phyloP scores from a whole-genome alignment of 2,329 filamentous ascomycete species.

The Zymoseptoria pseudotritici region DNA sequence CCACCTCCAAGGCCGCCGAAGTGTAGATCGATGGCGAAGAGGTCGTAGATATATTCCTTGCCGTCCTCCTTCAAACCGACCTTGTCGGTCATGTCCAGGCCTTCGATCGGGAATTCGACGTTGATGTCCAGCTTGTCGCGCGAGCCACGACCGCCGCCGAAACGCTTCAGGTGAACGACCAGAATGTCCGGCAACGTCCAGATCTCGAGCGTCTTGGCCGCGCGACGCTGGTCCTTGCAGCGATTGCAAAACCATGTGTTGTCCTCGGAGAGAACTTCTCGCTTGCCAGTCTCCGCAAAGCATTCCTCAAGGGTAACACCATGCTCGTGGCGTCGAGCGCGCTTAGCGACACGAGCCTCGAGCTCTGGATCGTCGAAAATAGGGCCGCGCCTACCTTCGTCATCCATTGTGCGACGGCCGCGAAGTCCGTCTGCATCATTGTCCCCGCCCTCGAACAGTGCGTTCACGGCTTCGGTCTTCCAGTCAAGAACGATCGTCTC shows the following conservation, averaged over 20 bases:
- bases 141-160: slow-evolving; percentile 74
- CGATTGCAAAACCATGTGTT: slow-evolving; percentile 97
- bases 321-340: slow-evolving; percentile 59
- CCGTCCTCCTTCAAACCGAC: slow-evolving; percentile 74
- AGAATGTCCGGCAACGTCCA: slow-evolving; percentile 96
- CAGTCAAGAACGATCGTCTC: slow-evolving; percentile 88
- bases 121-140: slow-evolving; percentile 86
- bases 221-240: slow-evolving; percentile 87
- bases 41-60: slow-evolving; percentile 79
- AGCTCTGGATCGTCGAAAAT: slow-evolving; percentile 54
- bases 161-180: slow-evolving; percentile 90
- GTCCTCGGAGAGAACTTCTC: slow-evolving; percentile 86
- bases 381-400: slow-evolving; percentile 52
- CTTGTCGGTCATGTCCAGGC: slow-evolving; percentile 71
- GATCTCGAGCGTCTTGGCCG: slow-evolving; percentile 92
- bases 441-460: slow-evolving; percentile 52
- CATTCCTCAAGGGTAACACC: slow-evolving; percentile 86
- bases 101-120: slow-evolving; percentile 86
- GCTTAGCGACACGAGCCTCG: slow-evolving; percentile 53
- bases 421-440: slow-evolving; percentile 45
- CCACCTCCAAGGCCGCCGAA: slow-evolving; percentile 88
- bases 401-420: slow-evolving; percentile 45
- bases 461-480: slow-evolving; percentile 61
- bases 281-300: slow-evolving; percentile 87
- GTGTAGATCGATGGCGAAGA: slow-evolving; percentile 94